These are phyloP conservation scores for Eragrostis nindensis DNA, from an alignment of 176 grass and related monocot species.

Conservation along the genomic window DNA sequence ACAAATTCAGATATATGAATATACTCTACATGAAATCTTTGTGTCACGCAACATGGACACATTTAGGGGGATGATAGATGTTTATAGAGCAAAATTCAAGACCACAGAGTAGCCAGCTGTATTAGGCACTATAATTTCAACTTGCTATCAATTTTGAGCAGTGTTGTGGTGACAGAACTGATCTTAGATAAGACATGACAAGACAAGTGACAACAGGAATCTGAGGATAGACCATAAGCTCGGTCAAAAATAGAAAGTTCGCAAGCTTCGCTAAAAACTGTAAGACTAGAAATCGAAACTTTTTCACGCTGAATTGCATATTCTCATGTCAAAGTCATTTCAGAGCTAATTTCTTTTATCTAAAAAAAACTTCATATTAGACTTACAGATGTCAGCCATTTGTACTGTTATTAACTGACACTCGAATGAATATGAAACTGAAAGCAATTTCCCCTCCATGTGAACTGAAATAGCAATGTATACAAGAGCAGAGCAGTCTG, in stretches of 20 bases:
- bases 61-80: neutral
- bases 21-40: no score
- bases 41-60: no score
- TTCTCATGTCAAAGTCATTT: no score
- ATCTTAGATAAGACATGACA: conserved; percentile 14
- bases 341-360: neutral
- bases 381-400: neutral
- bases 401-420: neutral
- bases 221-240: neutral
- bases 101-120: neutral
- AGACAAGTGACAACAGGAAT: conserved; percentile 7
- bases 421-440: neutral
- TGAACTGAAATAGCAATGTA: conserved; percentile 30
- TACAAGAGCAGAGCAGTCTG: conserved; percentile 3
- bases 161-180: neutral
- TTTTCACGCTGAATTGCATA: neutral
- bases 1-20: neutral
- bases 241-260: neutral
- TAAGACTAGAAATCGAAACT: neutral
- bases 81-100: neutral
- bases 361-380: conserved; percentile 3
- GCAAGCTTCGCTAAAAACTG: neutral
- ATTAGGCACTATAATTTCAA: conserved; percentile 23
- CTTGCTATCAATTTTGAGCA: conserved; percentile 11
- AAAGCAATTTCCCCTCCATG: conserved; percentile 1